Conservation (phyloP, 148 eudicot species). For the Hydrangea macrophylla region DNA sequence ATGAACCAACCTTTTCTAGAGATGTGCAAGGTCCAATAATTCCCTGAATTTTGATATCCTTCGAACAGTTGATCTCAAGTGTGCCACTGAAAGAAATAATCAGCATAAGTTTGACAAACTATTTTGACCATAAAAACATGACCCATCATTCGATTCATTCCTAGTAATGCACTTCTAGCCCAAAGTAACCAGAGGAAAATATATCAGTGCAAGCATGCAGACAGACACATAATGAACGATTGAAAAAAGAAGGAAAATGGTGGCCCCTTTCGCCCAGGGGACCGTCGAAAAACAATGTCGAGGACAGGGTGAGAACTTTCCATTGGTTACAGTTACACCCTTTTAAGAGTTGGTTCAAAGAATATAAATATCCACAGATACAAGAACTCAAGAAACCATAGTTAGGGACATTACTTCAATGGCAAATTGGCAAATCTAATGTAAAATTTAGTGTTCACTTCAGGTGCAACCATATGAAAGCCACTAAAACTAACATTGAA, state of each 20-base stretch:
- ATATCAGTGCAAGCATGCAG: neutral
- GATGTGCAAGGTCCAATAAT: slow-evolving; percentile 93
- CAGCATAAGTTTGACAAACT: too few relatives aligned
- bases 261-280: too few relatives aligned
- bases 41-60: slow-evolving; percentile 91
- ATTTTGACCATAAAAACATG: neutral
- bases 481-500: too few relatives aligned
- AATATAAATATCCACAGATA: neutral
- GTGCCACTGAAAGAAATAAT: slow-evolving; percentile 56
- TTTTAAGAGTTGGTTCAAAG: too few relatives aligned
- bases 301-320: too few relatives aligned
- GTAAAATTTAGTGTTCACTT: too few relatives aligned
- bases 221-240: neutral
- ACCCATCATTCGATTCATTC: neutral
- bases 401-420: neutral
- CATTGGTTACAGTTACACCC: too few relatives aligned
- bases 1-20: slow-evolving; percentile 68
- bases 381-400: slow-evolving; percentile 2
- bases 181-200: neutral
- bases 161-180: neutral
- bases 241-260: too few relatives aligned
- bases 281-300: too few relatives aligned
- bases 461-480: too few relatives aligned
- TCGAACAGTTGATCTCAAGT: slow-evolving; percentile 84
- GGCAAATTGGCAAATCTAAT: too few relatives aligned